phyloP scores from a whole-genome alignment of 192 early-diverging fungal genomes.

The Neocallimastix lanati region DNA sequence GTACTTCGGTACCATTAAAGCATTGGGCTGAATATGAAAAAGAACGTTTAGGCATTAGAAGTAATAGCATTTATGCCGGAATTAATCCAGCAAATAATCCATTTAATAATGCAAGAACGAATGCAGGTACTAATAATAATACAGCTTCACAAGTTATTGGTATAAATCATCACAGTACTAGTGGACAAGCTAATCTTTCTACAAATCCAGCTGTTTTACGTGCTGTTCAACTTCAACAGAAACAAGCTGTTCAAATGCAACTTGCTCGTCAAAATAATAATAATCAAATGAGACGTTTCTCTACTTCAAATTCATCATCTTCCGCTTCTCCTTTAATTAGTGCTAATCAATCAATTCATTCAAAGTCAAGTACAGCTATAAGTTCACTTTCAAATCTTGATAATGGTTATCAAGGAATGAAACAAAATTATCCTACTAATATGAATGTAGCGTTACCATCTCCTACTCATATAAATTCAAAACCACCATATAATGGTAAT shows the following conservation, averaged over 20 bases:
- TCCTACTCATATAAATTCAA: too few species aligned
- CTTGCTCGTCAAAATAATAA: not conserved
- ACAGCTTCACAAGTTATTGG: not conserved
- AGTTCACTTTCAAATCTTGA: not conserved
- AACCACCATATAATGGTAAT: too few species aligned
- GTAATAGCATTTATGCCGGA: not conserved
- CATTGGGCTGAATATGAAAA: constrained; percentile 21
- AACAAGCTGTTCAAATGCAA: not conserved
- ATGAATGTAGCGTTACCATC: too few species aligned
- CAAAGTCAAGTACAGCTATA: not conserved
- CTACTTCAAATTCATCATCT: not conserved
- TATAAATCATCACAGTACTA: not conserved
- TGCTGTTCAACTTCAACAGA: not conserved
- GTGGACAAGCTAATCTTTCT: not conserved
- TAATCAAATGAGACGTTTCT: not conserved
- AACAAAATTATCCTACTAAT: too few species aligned
- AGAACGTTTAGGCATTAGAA: not conserved
- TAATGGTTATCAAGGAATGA: too few species aligned
- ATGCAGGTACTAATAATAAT: too few species aligned
- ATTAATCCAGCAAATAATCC: not conserved
- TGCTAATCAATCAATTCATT: not conserved
- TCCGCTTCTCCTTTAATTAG: not conserved
- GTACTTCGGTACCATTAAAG: constrained; percentile 11
- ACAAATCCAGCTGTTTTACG: not conserved
- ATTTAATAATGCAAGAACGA: too few species aligned